phyloP scores from a whole-genome alignment of 495 filamentous ascomycete genomes.

The Sphaerosporella brunnea region DNA sequence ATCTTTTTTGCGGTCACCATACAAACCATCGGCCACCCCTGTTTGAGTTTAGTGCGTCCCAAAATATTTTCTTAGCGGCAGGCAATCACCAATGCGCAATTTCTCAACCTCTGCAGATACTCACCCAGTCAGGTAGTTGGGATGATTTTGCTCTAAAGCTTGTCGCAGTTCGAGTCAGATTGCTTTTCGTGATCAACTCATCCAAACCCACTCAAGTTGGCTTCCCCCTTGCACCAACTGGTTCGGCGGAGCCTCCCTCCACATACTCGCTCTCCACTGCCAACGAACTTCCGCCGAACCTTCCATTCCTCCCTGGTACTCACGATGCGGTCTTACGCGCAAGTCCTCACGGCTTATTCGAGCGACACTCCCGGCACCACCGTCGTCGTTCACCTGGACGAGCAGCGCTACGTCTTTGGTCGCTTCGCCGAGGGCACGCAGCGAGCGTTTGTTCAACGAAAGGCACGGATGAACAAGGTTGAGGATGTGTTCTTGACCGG shows the following conservation, averaged over 20 bases:
- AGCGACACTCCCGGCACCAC: slow-evolving; percentile 72
- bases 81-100: too few species aligned
- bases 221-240: not conserved
- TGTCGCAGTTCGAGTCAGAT: too few species aligned
- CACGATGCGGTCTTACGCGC: slow-evolving; percentile 49
- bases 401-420: slow-evolving; percentile 74
- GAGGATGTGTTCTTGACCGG: slow-evolving; percentile 69
- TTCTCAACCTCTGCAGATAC: too few species aligned
- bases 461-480: slow-evolving; percentile 40
- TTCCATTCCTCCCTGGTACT: not conserved
- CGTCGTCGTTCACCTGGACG: slow-evolving; percentile 57
- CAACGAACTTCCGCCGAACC: not conserved
- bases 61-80: too few species aligned
- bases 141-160: too few species aligned
- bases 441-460: slow-evolving; percentile 51
- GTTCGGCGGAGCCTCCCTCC: not conserved
- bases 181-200: too few species aligned
- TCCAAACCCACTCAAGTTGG: slow-evolving; percentile 2
- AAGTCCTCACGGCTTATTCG: slow-evolving; percentile 68
- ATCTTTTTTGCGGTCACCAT: too few species aligned
- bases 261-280: not conserved
- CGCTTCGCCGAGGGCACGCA: slow-evolving; percentile 70
- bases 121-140: too few species aligned
- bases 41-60: too few species aligned
- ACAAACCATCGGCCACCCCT: too few species aligned